Base-by-base conservation (phyloP, 192 early-diverging fungal species). In the Backusella luteola region DNA sequence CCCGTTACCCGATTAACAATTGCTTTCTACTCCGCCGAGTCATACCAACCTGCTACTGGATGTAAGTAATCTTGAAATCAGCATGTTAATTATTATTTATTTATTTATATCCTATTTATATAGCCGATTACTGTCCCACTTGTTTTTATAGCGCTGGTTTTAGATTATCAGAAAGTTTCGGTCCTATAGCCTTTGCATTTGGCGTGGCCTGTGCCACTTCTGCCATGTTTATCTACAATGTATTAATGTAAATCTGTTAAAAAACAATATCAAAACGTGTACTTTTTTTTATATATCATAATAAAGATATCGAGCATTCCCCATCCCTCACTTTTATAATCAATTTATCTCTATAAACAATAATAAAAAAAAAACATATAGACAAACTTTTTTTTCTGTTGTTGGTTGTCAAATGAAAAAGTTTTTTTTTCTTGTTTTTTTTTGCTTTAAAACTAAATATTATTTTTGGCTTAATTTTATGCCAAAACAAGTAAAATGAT, bases 71-170 rank as follows among this genome's bases (percentile, higher is more conserved):
- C 26, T 44, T 21, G 15, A 66, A 14, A 72, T 46, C 23, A 44
- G 15, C 71, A n/a, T 14, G 72, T 32, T 66, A 12, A 66, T 67
- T 63, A 71, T 49, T 67, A 46, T 74, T 23, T 41, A 75, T 36
- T 82, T 38, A 84, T 89, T 76, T 11, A 63, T 21, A 82, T 73
- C 19, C 36, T 41, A 49, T 26, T 36, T 74, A 36, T 35, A 36
- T 74, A 81, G 80, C 42, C 34, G 53, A 36, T 59, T 63, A 73
- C 36, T 82, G 81, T 52, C 77, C 81, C 34, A 76, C 75, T 6
- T 82, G 81, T 32, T 79, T 81, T 41, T 78, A 81, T 23, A 81
- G 73, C 70, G 79, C 72, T 70, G 68, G 72, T 21, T 59, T 34
- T 52, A 53, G 56, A 14, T 26, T 77, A 9, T 14, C 19, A 12